Conservation (phyloP, 1,139 yeast species). For the Pichia sp. region DNA sequence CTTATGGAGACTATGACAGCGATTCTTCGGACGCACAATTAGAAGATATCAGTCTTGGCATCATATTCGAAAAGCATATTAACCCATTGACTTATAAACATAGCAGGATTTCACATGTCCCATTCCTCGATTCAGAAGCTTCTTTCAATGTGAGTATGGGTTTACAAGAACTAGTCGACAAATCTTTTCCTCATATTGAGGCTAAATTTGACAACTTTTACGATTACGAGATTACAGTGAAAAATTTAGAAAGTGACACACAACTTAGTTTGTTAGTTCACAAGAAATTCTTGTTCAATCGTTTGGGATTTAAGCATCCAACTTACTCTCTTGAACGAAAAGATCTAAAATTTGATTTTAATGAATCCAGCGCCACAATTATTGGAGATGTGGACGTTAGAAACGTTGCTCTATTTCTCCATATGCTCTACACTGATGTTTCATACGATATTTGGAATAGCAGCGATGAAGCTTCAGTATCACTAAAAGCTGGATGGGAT, state of each 20-base stretch:
- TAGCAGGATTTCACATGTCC: slow-evolving; percentile 8
- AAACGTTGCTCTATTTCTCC: slow-evolving; percentile 36
- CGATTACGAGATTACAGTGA: slow-evolving; percentile 27
- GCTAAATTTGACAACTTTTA: slow-evolving; percentile 26
- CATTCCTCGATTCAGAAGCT: slow-evolving; percentile 18
- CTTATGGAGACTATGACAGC: slow-evolving; percentile 5
- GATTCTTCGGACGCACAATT: background rate
- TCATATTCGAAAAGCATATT: slow-evolving; percentile 2
- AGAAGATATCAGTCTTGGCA: background rate
- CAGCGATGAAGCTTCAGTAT: slow-evolving; percentile 19
- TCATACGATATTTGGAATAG: slow-evolving; percentile 39
- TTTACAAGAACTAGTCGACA: background rate
- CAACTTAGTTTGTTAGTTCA: slow-evolving; percentile 23
- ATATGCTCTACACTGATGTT: slow-evolving; percentile 47
- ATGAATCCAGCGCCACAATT: slow-evolving; percentile 12
- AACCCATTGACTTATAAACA: background rate
- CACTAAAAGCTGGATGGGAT: slow-evolving; percentile 23
- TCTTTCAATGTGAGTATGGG: background rate
- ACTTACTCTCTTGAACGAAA: slow-evolving; percentile 12
- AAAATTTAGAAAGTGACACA: slow-evolving; percentile 17
- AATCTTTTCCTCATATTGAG: slow-evolving; percentile 10
- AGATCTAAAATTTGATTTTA: slow-evolving; percentile 14
- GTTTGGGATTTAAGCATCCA: slow-evolving; percentile 14
- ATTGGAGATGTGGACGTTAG: slow-evolving; percentile 26
- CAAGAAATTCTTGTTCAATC: slow-evolving; percentile 17